Base-by-base conservation (phyloP, 2,329 filamentous ascomycete genomes). In the Fusarium sacchari region DNA sequence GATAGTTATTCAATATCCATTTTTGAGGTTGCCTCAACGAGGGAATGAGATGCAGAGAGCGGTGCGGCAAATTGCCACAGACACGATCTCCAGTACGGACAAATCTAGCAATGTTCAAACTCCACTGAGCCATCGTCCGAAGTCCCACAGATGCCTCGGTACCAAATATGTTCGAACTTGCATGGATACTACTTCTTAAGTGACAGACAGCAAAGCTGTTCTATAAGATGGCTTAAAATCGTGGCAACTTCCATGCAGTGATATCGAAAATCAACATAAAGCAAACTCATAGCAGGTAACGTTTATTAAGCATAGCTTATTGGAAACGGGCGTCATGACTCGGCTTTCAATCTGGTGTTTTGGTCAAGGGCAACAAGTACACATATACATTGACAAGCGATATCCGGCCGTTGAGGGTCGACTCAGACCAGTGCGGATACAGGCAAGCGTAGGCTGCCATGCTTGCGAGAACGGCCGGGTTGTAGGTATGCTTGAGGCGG, bases 401-500 rank as follows among this genome's bases (percentile, higher is more conserved):
- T 37, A 61, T 24, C 56, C 24, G 34, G 44, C 66, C 49, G 57
- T 73, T 74, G 55, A 56, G 37, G 47, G 60, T 44, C 36, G 37
- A 58, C 24, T n/a, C 43, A 40, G 28, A 47, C 28, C 55, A 59
- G 32, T 30, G 47, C 43, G 24, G 56, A 55, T 55, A 34, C 42
- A 64, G 63, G 39, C 40, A 68, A 66, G 42, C 46, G 49, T 42
- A 53, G 53, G 49, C 32, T 69, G 43, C 44, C 46, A 40, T 52
- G 42, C 37, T 36, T 69, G 39, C 42, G 60, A 69, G 70, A 62
- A 69, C 50, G 58, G 58, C 40, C 53, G 49, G 59, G 60, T 47
- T 62, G 26, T 53, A 60, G 30, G 32, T 26, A 18, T 74, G 67
- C 64, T 72, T 69, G 64, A 66, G 60, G 72, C 64, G 67, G 67